These are phyloP conservation scores for Paralagenidium karlingii DNA, from an alignment of 352 stramenopile species.

Conservation along the genomic window DNA sequence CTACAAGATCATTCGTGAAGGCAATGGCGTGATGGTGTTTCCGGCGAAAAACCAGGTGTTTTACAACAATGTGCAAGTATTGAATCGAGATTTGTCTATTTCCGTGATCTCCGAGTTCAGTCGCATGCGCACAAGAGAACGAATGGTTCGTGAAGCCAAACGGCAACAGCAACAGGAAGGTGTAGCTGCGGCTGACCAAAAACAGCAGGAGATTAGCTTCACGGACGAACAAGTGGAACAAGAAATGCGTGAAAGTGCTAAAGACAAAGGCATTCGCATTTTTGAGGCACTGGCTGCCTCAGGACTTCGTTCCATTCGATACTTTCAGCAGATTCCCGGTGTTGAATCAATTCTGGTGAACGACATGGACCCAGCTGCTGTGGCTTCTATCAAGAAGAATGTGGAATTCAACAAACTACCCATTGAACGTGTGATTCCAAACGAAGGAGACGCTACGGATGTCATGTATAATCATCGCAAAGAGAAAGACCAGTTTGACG, in stretches of 20 bases:
- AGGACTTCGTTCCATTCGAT: constrained; percentile 96
- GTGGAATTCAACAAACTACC: constrained; percentile 82
- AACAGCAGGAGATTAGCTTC: constrained; percentile 11
- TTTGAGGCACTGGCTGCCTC: constrained; percentile 98
- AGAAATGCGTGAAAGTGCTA: constrained; percentile 38
- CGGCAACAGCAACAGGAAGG: constrained; percentile 64
- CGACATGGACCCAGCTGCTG: constrained; percentile 94
- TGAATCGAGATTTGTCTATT: constrained; percentile 98
- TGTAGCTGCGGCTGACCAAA: constrained; percentile 15
- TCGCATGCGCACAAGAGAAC: constrained; percentile 67
- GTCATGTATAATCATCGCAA: constrained; percentile 84
- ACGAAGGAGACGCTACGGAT: constrained; percentile 74
- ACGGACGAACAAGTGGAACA: constrained; percentile 63
- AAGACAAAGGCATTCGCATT: constrained; percentile 89
- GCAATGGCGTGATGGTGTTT: constrained; percentile 86
- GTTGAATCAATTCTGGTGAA: constrained; percentile 97
- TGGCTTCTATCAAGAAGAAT: constrained; percentile 94
- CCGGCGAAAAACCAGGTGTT: constrained; percentile 85
- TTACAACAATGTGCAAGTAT: constrained; percentile 91
- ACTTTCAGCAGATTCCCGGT: constrained; percentile 97
- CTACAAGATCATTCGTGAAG: constrained; percentile 84
- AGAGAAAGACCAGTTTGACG: constrained; percentile 92
- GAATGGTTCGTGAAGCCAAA: constrained; percentile 7
- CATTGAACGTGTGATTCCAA: constrained; percentile 71
- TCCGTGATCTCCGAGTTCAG: constrained; percentile 96